Evolutionary conservation across 2,329 filamentous ascomycete genomes (phyloP), one percentile per base, ranked within the genome.

Genomic region (Hypoxylon sp.): DNA sequence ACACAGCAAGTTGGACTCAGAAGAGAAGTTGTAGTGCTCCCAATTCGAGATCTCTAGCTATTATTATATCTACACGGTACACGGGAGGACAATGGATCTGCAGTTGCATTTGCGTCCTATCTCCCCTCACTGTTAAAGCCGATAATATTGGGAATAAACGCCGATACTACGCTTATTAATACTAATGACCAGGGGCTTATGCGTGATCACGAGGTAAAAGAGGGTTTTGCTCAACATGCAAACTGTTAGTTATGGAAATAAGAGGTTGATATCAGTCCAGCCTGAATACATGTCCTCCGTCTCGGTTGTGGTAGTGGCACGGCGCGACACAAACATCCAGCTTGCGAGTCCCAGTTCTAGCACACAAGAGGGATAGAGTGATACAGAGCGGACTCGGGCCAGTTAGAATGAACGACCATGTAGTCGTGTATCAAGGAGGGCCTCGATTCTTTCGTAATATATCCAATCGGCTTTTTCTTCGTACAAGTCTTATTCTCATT

Each of bases 81-180:
- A 32, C 7, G 30, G 2, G 11, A 13, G 32, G 11, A 15, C 10
- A 15, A 15, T 34, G 2, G 13, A 34, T 34, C 32, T 34, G 32
- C 10, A 15, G 15, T 15, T 47, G 22, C 44, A 39, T n/a, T n/a
- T n/a, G n/a, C n/a, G n/a, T n/a, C n/a, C n/a, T n/a, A n/a, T n/a
- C n/a, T n/a, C n/a, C n/a, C n/a, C n/a, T 30, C n/a, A 26, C n/a
- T 1, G 11, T 49, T 53, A 62, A 58, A 22, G 30, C 59, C 59
- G 59, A 62, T 57, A 11, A 4, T 17, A 6, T 13, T 3, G 32
- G 1, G 1, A 26, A 53, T 49, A 69, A 59, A 59, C 65, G 56
- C 68, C 68, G 67, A 69, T 64, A 19, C n/a, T 10, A 65, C 54
- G 62, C 22, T 58, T 56, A 41, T 52, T 58, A 62, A 44, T 54